Base-by-base conservation (phyloP, 1,139 yeast genomes). In the Protomyces gravidus region DNA sequence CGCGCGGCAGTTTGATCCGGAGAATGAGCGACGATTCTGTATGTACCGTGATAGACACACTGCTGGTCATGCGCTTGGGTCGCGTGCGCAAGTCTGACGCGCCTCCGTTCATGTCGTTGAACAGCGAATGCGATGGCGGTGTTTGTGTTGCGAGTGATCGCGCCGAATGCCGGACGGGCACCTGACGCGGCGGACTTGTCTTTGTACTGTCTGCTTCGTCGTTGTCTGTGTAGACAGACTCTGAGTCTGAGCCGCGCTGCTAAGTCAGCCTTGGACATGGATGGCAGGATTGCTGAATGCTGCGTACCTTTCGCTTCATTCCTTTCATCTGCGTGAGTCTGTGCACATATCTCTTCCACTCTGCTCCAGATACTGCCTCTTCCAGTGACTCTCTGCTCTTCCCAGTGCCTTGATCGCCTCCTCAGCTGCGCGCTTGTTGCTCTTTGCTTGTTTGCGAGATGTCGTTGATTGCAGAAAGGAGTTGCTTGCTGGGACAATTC, bases 171-270 rank as follows among this genome's bases (percentile, higher is more conserved):
- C 42, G 17, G 42, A 15, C 11, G 25, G 42, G 42, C 2, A 17
- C 21, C 21, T 9, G 5, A 6, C 23, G 17, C 42, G 17, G 42
- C 11, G 42, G 21, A 28, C 32, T 28, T 23, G 19, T 15, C 1
- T 5, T 17, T 17, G 11, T 13, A 9, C 17, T 21, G 5, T n/a
- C 5, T 5, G 15, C 42, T 15, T 15, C 42, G 21, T 15, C 36
- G 36, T 15, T 15, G 11, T 36, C 42, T 36, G 42, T 36, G 21
- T 36, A 36, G 42, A 36, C 21, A 15, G 42, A 36, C 11, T 36
- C 42, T 36, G 42, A 36, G 21, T 36, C 42, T 15, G 42, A 36
- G 42, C 17, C 42, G 42, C 42, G 42, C 42, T 36, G 42, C 11
- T 1, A n/a, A 9, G 42, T 36, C 6, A 36, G 42, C 42, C 11